phyloP scores from a whole-genome alignment of 306 rosid species.

The Purshia tridentata region DNA sequence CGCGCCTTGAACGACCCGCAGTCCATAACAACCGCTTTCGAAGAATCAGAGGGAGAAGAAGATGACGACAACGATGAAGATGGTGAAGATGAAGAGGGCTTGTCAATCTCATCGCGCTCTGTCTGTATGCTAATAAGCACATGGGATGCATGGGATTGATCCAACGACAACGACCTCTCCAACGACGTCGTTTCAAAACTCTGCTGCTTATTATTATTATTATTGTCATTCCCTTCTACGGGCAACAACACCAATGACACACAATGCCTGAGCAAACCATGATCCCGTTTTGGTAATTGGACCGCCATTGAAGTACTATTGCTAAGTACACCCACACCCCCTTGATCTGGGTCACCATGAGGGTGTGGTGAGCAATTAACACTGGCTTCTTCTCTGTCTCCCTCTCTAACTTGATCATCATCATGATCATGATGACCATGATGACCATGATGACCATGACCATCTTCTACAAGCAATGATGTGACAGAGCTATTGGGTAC shows the following conservation, averaged over 20 bases:
- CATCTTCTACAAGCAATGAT: background rate
- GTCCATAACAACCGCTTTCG: constrained; percentile 5
- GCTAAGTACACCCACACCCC: background rate
- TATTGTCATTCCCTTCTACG: background rate
- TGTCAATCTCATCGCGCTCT: constrained; percentile 11
- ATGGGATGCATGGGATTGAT: constrained; percentile 28
- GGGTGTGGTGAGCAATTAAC: background rate
- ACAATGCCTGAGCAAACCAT: constrained; percentile 25
- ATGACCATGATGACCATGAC: background rate
- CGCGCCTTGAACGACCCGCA: constrained; percentile 17
- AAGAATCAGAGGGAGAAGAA: constrained; percentile 19
- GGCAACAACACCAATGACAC: constrained; percentile 11
- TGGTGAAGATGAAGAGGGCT: background rate
- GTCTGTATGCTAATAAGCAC: constrained; percentile 22
- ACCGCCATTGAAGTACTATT: background rate
- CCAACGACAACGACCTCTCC: constrained; percentile 49
- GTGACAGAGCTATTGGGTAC: background rate
- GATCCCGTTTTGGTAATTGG: constrained; percentile 13
- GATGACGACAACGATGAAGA: background rate
- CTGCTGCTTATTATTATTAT: constrained; percentile 4
- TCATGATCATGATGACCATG: background rate
- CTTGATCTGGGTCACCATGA: background rate
- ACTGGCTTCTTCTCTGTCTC: background rate
- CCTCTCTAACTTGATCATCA: background rate
- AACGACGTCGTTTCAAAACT: constrained; percentile 17